Evolutionary conservation across 2,329 filamentous ascomycete genomes (phyloP).

Genomic region (Colletotrichum caudatum): DNA sequence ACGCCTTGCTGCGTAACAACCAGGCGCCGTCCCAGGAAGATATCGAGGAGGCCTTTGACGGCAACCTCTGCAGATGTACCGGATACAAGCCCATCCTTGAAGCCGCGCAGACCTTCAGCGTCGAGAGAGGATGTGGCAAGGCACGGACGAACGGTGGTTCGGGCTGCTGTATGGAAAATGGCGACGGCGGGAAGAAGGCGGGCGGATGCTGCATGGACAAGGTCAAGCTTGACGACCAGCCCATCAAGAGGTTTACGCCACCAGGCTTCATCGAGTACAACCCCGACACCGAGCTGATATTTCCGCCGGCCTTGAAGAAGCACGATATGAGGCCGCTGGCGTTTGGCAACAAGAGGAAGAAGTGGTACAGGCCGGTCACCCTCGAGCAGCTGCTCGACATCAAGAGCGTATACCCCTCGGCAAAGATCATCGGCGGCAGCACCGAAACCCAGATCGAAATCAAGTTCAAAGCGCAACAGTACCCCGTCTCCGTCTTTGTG

Average conservation of each 20-base stretch:
- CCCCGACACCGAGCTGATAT: slow-evolving; percentile 93
- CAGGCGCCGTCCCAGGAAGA: slow-evolving; percentile 81
- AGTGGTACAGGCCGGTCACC: slow-evolving; percentile 91
- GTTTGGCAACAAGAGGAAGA: slow-evolving; percentile 95
- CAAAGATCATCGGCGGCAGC: slow-evolving; percentile 95
- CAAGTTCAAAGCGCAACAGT: slow-evolving; percentile 96
- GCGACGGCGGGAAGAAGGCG: slow-evolving; percentile 50
- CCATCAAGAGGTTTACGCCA: slow-evolving; percentile 79
- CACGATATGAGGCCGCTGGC: slow-evolving; percentile 84
- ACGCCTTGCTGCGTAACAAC: slow-evolving; percentile 90
- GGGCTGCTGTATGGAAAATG: slow-evolving; percentile 80
- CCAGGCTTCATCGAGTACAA: slow-evolving; percentile 96
- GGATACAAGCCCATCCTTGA: slow-evolving; percentile 95
- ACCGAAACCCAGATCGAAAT: slow-evolving; percentile 98
- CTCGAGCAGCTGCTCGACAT: slow-evolving; percentile 90
- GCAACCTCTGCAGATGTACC: slow-evolving; percentile 94
- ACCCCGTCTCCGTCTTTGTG: slow-evolving; percentile 89
- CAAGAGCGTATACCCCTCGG: slow-evolving; percentile 84
- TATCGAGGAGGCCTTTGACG: slow-evolving; percentile 96
- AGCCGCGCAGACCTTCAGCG: slow-evolving; percentile 89
- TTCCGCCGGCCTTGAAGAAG: slow-evolving; percentile 86
- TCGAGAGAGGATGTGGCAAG: slow-evolving; percentile 63
- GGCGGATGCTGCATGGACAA: slow-evolving; percentile 79
- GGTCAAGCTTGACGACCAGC: slow-evolving; percentile 60
- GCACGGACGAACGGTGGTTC: slow-evolving; percentile 61